Evolutionary conservation across 495 filamentous ascomycete species (phyloP).

Genomic region (Pyrenula massariospora): DNA sequence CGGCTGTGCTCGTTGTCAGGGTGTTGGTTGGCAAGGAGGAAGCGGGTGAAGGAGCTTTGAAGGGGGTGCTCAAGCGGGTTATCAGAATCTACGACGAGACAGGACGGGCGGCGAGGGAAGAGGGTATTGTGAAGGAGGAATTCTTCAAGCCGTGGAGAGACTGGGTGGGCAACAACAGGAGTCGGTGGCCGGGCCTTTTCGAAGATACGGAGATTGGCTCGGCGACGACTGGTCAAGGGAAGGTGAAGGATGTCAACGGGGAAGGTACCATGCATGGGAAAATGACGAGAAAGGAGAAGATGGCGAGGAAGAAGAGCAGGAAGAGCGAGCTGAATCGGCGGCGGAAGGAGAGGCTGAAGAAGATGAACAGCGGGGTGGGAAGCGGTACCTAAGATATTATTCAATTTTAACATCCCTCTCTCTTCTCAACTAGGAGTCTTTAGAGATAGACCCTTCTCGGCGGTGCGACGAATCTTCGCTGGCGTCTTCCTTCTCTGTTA

Average conservation of each 20-base stretch:
- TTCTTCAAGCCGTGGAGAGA: background rate
- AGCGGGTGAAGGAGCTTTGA: background rate
- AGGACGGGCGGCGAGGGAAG: slow-evolving; percentile 1
- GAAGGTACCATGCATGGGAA: background rate
- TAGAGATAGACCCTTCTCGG: too few relatives aligned
- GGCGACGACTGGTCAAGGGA: background rate
- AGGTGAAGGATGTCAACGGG: background rate
- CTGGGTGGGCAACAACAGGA: background rate
- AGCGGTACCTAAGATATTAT: too few relatives aligned
- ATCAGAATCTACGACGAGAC: background rate
- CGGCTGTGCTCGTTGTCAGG: slow-evolving; percentile 52
- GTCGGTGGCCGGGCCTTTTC: background rate
- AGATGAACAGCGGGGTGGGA: too few relatives aligned
- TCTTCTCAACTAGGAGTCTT: too few relatives aligned
- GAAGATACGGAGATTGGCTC: background rate
- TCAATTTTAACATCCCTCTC: too few relatives aligned
- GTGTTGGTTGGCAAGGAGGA: slow-evolving; percentile 21
- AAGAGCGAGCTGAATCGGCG: background rate
- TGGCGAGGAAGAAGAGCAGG: background rate
- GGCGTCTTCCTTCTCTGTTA: too few relatives aligned
- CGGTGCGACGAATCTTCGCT: too few relatives aligned
- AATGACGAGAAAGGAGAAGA: background rate
- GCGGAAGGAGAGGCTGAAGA: background rate
- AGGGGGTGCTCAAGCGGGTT: background rate
- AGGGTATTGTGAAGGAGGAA: background rate